Evolutionary conservation across 495 filamentous ascomycete genomes (phyloP).

Genomic region (Jackrogersella minutella): DNA sequence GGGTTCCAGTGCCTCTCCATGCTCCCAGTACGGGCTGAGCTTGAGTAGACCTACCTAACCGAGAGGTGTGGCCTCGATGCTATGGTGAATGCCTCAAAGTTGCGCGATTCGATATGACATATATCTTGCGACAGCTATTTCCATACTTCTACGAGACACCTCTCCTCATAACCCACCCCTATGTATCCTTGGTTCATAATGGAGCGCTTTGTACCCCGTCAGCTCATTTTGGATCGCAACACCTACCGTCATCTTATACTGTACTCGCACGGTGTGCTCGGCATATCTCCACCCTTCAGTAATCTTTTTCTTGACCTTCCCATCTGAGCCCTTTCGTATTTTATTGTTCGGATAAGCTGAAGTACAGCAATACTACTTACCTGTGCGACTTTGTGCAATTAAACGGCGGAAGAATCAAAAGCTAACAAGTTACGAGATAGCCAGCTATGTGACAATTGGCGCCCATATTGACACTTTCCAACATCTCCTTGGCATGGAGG

Average conservation of each 20-base stretch:
- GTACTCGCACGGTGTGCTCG: conserved; percentile 10
- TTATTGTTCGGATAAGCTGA: not conserved
- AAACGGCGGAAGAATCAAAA: not conserved
- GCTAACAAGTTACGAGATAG: not conserved
- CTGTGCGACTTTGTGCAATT: not conserved
- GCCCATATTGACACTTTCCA: not conserved
- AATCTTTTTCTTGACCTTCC: not conserved
- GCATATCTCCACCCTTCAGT: not conserved
- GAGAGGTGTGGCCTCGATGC: not conserved
- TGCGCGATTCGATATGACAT: not conserved
- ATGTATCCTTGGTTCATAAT: not conserved
- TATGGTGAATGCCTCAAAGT: not conserved
- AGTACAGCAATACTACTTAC: not conserved
- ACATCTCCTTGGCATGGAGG: not conserved
- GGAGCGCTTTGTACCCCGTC: not conserved
- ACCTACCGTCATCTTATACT: not conserved
- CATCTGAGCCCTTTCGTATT: not conserved
- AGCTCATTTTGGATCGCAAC: conserved; percentile 5
- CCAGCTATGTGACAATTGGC: not conserved
- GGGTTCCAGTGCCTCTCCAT: not conserved
- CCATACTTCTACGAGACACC: not conserved
- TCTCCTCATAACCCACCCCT: not conserved
- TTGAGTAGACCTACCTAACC: not conserved
- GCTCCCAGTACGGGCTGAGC: not conserved
- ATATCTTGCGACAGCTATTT: not conserved